phyloP scores from a whole-genome alignment of 139 green algal species.

The Desmodesmus armatus region DNA sequence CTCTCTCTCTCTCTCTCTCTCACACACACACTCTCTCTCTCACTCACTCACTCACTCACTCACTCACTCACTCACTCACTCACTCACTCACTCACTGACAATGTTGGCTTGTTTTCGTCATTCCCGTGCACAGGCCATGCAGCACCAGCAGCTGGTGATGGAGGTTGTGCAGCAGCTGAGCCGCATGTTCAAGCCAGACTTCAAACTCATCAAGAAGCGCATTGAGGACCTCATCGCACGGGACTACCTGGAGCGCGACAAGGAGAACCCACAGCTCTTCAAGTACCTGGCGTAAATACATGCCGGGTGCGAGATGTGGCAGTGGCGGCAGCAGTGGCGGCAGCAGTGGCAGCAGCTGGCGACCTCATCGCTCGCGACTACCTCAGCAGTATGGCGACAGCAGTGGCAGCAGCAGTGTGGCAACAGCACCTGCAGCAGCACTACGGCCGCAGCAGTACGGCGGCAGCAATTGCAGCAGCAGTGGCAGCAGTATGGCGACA shows the following conservation, averaged over 20 bases:
- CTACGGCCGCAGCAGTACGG: neutral
- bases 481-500: too few relatives aligned
- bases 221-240: conserved; percentile 96
- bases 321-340: neutral
- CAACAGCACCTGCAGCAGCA: too few relatives aligned
- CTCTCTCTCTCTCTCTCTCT: too few relatives aligned
- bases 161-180: conserved; percentile 97
- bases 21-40: too few relatives aligned
- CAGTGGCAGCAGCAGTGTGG: neutral
- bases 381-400: neutral
- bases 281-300: conserved; percentile 70
- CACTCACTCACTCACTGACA: too few relatives aligned
- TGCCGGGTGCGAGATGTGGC: neutral
- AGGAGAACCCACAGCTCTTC: conserved; percentile 80
- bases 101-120: neutral
- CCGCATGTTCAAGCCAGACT: conserved; percentile 97
- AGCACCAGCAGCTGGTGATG: conserved; percentile 93
- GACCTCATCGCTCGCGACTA: neutral
- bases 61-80: too few relatives aligned
- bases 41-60: too few relatives aligned
- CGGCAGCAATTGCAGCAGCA: neutral
- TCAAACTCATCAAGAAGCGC: conserved; percentile 97
- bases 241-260: conserved; percentile 96
- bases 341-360: neutral
- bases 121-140: conserved; percentile 59